A percentile compares a stretch with the other conserved stretches of the same genome.
These are phyloP conservation scores for Wickerhamomyces mucosus DNA, from an alignment of 805 yeast species.

Conservation along the genomic window DNA sequence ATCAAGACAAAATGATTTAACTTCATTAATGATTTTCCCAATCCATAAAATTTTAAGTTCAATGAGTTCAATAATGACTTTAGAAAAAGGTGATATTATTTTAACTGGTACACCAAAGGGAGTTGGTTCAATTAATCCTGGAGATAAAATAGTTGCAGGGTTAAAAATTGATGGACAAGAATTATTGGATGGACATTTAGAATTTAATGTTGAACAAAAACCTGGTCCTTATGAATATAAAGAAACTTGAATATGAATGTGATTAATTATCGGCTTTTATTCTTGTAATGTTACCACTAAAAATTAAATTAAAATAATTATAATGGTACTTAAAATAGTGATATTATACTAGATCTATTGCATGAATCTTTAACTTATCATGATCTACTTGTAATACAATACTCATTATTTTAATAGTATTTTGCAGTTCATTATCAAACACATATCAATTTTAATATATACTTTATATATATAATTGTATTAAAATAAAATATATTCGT, in stretches of 20 bases:
- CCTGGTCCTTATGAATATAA: constrained; percentile 53
- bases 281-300: too few species aligned
- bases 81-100: constrained; percentile 83
- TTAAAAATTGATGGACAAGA: constrained; percentile 45
- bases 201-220: constrained; percentile 28
- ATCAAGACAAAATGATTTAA: constrained; percentile 61
- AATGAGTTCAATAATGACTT: constrained; percentile 84
- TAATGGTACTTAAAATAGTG: too few species aligned
- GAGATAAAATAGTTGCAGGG: constrained; percentile 66
- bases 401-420: too few species aligned
- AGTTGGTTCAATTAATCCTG: constrained; percentile 77
- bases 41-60: constrained; percentile 71
- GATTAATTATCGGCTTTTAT: too few species aligned
- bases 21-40: constrained; percentile 81
- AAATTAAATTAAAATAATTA: too few species aligned
- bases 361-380: too few species aligned
- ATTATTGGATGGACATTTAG: constrained; percentile 36
- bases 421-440: too few species aligned
- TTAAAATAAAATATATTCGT: too few species aligned
- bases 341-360: too few species aligned
- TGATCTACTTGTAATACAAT: too few species aligned
- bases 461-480: too few species aligned
- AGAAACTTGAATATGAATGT: constrained; percentile 32
- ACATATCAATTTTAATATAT: too few species aligned
- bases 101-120: constrained; percentile 98